Base-by-base conservation (phyloP, 176 grass and related monocot species). In the Zoysia pacifica region DNA sequence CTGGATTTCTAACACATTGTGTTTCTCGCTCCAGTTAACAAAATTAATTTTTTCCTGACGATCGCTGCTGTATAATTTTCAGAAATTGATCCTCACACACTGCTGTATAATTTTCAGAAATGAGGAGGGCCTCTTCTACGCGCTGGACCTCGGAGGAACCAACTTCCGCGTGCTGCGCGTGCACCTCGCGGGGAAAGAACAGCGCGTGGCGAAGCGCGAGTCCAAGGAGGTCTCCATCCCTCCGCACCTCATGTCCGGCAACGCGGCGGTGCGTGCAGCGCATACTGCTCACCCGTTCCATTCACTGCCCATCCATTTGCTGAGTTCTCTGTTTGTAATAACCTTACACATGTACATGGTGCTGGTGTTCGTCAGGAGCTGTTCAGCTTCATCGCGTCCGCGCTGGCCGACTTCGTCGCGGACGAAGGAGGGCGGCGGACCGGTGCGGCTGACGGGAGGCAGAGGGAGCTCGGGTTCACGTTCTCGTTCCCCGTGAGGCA, bases 401-500 rank as follows among this genome's bases (percentile, higher is more conserved):
- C 83, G 3, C 12, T 97, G 3, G 82, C 85, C 28, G 85, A 66
- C 28, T 90, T 87, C 14, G 65, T 90, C 3, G 64, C 65, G 0
- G 71, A 75, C 0, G 87, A 97, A 73, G 83, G 61, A 28, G 28
- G 28, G 28, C 28, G 28, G 1, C 18, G 12, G 5, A 70, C 39
- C 64, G n/a, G 6, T 19, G 3, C 54, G 41, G 62, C 53, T 2
- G 41, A 64, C 4, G 74, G 63, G 44, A 97, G 44, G 69, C 67
- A 90, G 47, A 80, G 89, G 49, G 94, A 97, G 55, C 85, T 97
- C 0, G 94, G 94, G 18, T 97, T 97, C 85, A 90, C 91, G 0
- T 97, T 97, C 80, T 97, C 94, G 43, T 97, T 97, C 81, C 94
- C 94, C 0, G 91, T 97, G 18, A 85, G 89, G 28, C 94, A 97